Conservation (phyloP, 2,329 filamentous ascomycete genomes). For the Dactylellina parvicollis region DNA sequence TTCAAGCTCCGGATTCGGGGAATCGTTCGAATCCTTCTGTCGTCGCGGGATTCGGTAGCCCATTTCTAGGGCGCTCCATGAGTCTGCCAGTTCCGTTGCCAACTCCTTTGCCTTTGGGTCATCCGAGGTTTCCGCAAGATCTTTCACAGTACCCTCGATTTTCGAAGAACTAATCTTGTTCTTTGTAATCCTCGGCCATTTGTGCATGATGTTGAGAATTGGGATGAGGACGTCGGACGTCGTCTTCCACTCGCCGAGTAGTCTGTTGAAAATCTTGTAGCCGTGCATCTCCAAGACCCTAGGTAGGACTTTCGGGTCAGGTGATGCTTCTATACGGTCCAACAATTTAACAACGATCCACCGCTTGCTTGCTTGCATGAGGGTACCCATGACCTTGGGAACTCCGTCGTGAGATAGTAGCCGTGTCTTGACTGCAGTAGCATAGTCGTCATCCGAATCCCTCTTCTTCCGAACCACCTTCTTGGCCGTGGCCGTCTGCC, state of each 20-base stretch:
- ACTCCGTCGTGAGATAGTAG: slow-evolving; percentile 81
- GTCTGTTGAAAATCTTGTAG: slow-evolving; percentile 91
- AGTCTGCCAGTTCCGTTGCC: slow-evolving; percentile 76
- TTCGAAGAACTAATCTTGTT: slow-evolving; percentile 98
- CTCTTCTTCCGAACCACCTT: slow-evolving; percentile 94
- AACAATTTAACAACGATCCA: slow-evolving; percentile 98
- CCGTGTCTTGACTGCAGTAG: slow-evolving; percentile 84
- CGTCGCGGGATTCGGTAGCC: slow-evolving; percentile 88
- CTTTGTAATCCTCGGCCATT: slow-evolving; percentile 86
- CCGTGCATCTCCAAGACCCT: slow-evolving; percentile 95
- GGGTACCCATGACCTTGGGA: slow-evolving; percentile 92
- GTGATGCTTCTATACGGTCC: slow-evolving; percentile 83
- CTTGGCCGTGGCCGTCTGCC: slow-evolving; percentile 89
- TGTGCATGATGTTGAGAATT: slow-evolving; percentile 86
- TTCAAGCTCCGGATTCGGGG: slow-evolving; percentile 44
- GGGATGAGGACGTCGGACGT: slow-evolving; percentile 90
- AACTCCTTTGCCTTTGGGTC: slow-evolving; percentile 79
- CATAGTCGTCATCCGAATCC: slow-evolving; percentile 88
- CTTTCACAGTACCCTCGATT: slow-evolving; percentile 82
- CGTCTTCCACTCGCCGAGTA: slow-evolving; percentile 83
- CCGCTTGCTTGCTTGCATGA: slow-evolving; percentile 98
- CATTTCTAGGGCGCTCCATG: slow-evolving; percentile 88
- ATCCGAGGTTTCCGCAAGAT: slow-evolving; percentile 70
- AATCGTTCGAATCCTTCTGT: slow-evolving; percentile 45
- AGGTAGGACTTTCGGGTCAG: slow-evolving; percentile 86